phyloP scores from a whole-genome alignment of 202 grass and related monocot genomes.

The Dendrocalamus latiflorus region DNA sequence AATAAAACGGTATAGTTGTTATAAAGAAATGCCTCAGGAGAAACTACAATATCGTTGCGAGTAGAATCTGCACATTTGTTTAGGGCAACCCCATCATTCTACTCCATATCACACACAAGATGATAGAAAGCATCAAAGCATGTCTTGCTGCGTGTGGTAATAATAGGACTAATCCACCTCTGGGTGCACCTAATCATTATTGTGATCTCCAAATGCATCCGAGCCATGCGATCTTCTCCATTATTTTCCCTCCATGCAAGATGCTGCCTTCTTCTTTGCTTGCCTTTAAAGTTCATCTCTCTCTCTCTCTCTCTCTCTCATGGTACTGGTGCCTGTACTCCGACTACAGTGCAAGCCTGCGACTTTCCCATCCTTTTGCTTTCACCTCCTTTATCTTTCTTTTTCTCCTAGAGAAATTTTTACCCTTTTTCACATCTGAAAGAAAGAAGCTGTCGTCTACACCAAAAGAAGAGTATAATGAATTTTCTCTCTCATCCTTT shows the following conservation, averaged over 20 bases:
- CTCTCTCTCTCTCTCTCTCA: not conserved
- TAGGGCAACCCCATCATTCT: too few species aligned
- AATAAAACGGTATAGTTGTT: too few species aligned
- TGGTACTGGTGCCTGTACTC: not conserved
- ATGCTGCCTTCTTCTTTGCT: not conserved
- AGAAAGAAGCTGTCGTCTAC: slow-evolving; percentile 2
- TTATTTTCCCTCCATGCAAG: slow-evolving; percentile 4
- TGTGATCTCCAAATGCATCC: slow-evolving; percentile 14
- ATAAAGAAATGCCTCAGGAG: not conserved
- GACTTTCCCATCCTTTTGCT: not conserved
- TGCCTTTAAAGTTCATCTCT: not conserved
- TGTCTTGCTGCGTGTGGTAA: not conserved
- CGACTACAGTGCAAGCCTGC: not conserved
- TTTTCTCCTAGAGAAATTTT: not conserved
- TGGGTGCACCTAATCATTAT: slow-evolving; percentile 19
- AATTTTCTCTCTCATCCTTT: not conserved
- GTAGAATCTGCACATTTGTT: not conserved
- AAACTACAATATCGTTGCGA: not conserved
- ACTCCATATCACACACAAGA: not conserved
- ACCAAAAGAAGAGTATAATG: not conserved
- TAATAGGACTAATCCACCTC: too few species aligned
- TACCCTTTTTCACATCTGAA: not conserved
- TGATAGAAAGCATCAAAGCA: not conserved
- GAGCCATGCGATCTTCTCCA: not conserved
- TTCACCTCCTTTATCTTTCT: not conserved